Evolutionary conservation across 2,329 filamentous ascomycete species (phyloP), one percentile per base, ranked within the genome.

Genomic region (Verticillium longisporum): DNA sequence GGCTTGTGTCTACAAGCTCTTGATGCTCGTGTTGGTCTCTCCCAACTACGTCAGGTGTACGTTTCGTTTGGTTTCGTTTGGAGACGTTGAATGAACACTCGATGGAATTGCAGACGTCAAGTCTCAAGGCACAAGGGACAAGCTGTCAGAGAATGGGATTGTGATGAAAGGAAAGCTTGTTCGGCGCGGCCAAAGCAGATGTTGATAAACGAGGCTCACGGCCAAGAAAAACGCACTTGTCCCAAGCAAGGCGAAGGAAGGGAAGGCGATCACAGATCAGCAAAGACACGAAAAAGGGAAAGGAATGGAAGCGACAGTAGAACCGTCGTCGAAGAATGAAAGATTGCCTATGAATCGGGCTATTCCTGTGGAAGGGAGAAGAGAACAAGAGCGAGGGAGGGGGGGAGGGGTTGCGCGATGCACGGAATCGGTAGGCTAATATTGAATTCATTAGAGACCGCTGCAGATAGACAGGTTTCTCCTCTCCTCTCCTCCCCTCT

Each of bases 311-410:
- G 41, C 55, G 59, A 63, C 55, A 58, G 61, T 58, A 56, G 26
- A 58, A 63, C 59, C 57, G 63, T 64, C 63, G 41, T 50, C 41
- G 56, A 58, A 61, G 62, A 68, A 67, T 63, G 61, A 62, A 59
- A 56, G 57, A 37, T 26, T 41, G 56, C 41, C 36, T 37, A 61
- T 62, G 50, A 60, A 63, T 58, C 58, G 56, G 41, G 62, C 60
- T 57, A 13, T 64, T 61, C 54, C 61, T 59, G 56, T 37, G 57
- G 45, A 61, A 41, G 57, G 33, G 41, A 53, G 60, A 45, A 34
- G 55, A 60, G n/a, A 21, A 32, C 53, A 18, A 56, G 53, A 31
- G 54, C 13, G 15, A 31, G 32, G 6, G 31, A 21, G n/a, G 41
- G 18, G 26, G 56, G 31, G 55, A 67, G 65, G 60, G 61, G 37